Percentiles rank a stretch among this genome's conserved stretches.
Evolutionary conservation across 257 asterid genomes (phyloP).

Genomic region (Nicotiana noctiflora): DNA sequence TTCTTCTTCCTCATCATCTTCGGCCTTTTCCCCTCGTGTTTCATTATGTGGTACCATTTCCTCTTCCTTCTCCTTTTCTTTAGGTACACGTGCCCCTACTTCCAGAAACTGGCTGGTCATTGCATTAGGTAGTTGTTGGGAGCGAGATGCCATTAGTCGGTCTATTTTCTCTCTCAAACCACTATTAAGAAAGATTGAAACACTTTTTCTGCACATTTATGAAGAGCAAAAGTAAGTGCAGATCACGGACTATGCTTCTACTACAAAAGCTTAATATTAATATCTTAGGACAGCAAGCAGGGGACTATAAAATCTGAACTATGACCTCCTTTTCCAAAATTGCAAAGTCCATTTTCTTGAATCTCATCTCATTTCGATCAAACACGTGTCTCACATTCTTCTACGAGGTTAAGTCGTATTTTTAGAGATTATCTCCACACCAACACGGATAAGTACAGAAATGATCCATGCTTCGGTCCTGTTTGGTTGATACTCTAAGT

Average conservation of each 20-base stretch:
- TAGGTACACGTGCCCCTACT: too few species aligned
- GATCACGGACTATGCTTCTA: not conserved
- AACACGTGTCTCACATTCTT: not conserved
- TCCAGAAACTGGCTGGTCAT: too few species aligned
- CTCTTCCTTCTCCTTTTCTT: too few species aligned
- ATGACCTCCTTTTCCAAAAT: not conserved
- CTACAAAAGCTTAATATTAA: not conserved
- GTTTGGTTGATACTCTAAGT: too few species aligned
- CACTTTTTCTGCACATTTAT: constrained; percentile 55
- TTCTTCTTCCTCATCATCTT: too few species aligned
- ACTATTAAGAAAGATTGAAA: constrained; percentile 73
- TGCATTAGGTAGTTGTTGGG: too few species aligned
- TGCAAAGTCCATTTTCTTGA: not conserved
- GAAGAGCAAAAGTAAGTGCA: not conserved
- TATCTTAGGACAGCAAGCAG: not conserved
- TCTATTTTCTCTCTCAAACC: too few species aligned
- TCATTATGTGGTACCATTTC: too few species aligned
- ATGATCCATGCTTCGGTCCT: too few species aligned
- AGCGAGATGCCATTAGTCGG: too few species aligned
- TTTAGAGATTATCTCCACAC: not conserved
- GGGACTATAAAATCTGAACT: not conserved
- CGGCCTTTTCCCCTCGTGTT: too few species aligned
- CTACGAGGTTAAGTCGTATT: not conserved
- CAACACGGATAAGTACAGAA: too few species aligned
- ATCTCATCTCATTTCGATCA: not conserved